Evolutionary conservation across 441 rosid species (phyloP).

Genomic region (Viola pubescens): DNA sequence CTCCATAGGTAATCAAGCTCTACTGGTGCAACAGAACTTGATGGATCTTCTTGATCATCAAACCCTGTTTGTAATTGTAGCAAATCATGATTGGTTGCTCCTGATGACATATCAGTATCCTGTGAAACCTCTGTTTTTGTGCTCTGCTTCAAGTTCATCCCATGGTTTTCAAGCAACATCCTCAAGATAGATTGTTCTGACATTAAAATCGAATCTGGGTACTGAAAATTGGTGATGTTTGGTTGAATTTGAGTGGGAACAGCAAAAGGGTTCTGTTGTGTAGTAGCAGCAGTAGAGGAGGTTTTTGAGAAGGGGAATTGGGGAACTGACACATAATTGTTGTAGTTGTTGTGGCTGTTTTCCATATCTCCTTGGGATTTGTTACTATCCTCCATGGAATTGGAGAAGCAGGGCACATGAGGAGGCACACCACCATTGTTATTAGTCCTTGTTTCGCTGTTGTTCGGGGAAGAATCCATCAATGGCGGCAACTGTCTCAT

Average conservation of each 20-base stretch:
- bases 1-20: slow-evolving; percentile 54
- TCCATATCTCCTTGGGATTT: slow-evolving; percentile 16
- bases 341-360: slow-evolving; percentile 16
- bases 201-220: slow-evolving; percentile 26
- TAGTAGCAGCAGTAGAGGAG: background rate
- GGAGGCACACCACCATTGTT: slow-evolving; percentile 15
- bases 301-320: slow-evolving; percentile 19
- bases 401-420: slow-evolving; percentile 97
- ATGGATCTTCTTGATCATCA: slow-evolving; percentile 39
- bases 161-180: slow-evolving; percentile 39
- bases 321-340: slow-evolving; percentile 20
- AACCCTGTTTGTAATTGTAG: slow-evolving; percentile 28
- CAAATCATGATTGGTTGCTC: slow-evolving; percentile 31
- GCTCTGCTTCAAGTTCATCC: slow-evolving; percentile 24
- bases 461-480: slow-evolving; percentile 41
- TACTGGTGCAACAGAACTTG: slow-evolving; percentile 28
- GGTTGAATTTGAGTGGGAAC: slow-evolving; percentile 20
- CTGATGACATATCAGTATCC: slow-evolving; percentile 41
- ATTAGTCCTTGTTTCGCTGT: slow-evolving; percentile 13
- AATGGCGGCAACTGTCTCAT: slow-evolving; percentile 51
- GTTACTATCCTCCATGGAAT: slow-evolving; percentile 26
- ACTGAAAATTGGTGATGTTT: slow-evolving; percentile 19
- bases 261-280: too few species aligned
- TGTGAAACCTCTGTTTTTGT: slow-evolving; percentile 31
- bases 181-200: slow-evolving; percentile 39